Base-by-base conservation (phyloP, 208 protist genomes). In the Porcisia deanei region DNA sequence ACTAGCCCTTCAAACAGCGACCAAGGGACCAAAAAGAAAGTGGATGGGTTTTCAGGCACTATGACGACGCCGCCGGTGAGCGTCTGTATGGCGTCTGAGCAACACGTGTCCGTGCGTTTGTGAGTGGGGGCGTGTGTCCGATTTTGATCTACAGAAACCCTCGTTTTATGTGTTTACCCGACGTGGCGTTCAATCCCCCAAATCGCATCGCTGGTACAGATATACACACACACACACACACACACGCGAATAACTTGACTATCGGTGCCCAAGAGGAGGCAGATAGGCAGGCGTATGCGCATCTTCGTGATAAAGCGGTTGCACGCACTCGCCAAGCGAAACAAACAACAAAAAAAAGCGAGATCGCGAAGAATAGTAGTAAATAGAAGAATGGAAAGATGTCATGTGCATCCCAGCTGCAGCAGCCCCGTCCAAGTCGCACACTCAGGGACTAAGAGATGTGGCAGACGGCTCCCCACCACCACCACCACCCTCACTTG, bases 101-200 rank as follows among this genome's bases (percentile, higher is more conserved):
- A 52, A 47, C 53, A 30, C 65, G 66, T 34, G 34, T 47, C 12
- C 43, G 30, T 68, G 61, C 73, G 75, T 71, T 18, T 74, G 60
- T 80, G 61, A 68, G 69, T 61, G 53, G 1, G 37, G 54, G 41
- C 67, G 53, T 66, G 57, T 77, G 60, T 65, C 25, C 10, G 47
- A 12, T 5, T 14, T 52, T 52, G 47, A 52, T 52, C 47, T 52
- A 52, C 47, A 12, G 10, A 5, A 52, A 52, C 47, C 10, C 47
- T 52, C 10, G 5, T 52, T 52, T 12, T 12, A 14, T 52, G 8
- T 12, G 47, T 52, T 30, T 30, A 30, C 47, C 47, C 5, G 10
- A 14, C 5, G 47, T 52, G 47, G 5, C 5, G 47, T 14, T 52
- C 10, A 52, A 52, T 52, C 47, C 47, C 47, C 10, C 47, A 52